These are phyloP conservation scores for Leptographium galeiforme DNA, from an alignment of 2,329 filamentous ascomycete genomes.

Conservation along the genomic window DNA sequence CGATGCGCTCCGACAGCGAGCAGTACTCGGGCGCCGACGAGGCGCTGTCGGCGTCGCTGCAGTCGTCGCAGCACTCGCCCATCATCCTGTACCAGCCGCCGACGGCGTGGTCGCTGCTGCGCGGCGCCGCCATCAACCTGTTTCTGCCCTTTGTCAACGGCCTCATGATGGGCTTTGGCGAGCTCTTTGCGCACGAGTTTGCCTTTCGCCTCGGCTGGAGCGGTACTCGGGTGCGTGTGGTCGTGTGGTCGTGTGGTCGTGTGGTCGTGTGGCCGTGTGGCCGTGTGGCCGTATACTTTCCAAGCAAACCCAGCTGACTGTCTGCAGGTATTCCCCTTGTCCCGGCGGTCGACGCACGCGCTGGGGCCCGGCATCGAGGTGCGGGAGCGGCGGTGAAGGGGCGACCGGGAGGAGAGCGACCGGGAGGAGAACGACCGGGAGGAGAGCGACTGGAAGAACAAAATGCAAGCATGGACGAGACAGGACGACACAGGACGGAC, in stretches of 20 bases:
- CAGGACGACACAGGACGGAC: not conserved
- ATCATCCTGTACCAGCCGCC: conserved; percentile 82
- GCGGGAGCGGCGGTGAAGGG: conserved; percentile 44
- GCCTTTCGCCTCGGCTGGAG: conserved; percentile 90
- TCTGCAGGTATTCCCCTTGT: conserved; percentile 40
- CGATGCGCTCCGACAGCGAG: conserved; percentile 72
- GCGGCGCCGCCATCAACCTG: conserved; percentile 91
- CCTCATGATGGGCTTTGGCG: conserved; percentile 94
- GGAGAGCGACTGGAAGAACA: not conserved
- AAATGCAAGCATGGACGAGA: not conserved
- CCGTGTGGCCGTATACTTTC: too few relatives aligned
- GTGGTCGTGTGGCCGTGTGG: too few relatives aligned
- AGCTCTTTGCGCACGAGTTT: conserved; percentile 90
- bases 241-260: not conserved
- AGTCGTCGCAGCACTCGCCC: conserved; percentile 35
- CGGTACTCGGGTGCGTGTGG: conserved; percentile 68
- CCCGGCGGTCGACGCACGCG: conserved; percentile 48
- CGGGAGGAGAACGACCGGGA: not conserved
- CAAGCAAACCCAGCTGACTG: not conserved
- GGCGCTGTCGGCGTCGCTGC: conserved; percentile 40
- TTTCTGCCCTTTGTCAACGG: conserved; percentile 92
- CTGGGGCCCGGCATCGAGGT: conserved; percentile 77
- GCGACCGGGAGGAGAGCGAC: not conserved
- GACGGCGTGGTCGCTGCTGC: conserved; percentile 70
- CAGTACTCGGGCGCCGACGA: conserved; percentile 60